Conservation (phyloP, 2,329 filamentous ascomycete species). For the Sporothrix variecibatus region DNA sequence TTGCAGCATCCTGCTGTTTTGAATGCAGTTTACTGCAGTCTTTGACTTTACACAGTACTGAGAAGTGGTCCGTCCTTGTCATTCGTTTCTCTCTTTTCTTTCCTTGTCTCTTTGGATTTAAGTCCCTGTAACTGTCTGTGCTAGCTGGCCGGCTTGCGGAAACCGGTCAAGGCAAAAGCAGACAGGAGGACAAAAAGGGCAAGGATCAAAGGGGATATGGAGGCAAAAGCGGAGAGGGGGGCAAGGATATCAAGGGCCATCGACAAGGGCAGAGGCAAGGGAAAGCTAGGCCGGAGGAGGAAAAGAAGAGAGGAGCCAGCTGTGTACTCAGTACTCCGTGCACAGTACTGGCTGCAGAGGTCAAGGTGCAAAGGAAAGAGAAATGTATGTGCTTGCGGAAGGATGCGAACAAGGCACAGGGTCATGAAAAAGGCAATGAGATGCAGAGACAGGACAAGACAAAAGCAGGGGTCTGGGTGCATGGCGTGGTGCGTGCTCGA, state of each 20-base stretch:
- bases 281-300: not conserved
- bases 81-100: not conserved
- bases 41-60: not conserved
- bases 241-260: not conserved
- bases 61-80: not conserved
- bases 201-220: not conserved
- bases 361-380: not conserved
- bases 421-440: not conserved
- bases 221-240: not conserved
- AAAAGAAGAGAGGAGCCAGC: not conserved
- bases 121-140: constrained; percentile 2
- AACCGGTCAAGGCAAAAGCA: not conserved
- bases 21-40: not conserved
- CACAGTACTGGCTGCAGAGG: too few relatives aligned
- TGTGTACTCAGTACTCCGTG: too few relatives aligned
- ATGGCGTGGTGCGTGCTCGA: constrained; percentile 1
- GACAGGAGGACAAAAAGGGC: not conserved
- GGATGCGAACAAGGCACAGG: constrained; percentile 10
- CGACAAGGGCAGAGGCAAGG: not conserved
- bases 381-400: not conserved
- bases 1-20: not conserved
- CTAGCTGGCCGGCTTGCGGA: not conserved
- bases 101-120: not conserved
- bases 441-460: not conserved
- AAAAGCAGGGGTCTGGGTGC: not conserved